Conservation (phyloP, 805 yeast species). For the Saturnispora kantuleensis region DNA sequence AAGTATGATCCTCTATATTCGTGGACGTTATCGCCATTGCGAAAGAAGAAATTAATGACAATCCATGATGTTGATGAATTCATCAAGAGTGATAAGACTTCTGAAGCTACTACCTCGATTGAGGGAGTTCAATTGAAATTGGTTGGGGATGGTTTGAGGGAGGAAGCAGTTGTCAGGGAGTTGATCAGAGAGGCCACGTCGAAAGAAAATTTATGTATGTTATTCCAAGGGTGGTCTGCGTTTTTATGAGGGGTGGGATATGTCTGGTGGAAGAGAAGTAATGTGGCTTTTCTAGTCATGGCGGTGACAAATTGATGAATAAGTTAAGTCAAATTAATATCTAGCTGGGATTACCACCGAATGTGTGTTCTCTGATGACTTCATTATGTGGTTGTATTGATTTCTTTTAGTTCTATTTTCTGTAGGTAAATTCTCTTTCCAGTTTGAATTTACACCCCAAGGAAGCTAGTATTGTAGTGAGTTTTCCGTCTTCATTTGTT, state of each 20-base stretch:
- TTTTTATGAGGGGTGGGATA: constrained; percentile 36
- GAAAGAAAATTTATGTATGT: constrained; percentile 53
- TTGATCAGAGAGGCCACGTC: constrained; percentile 69
- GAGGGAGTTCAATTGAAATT: constrained; percentile 63
- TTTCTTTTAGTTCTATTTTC: too few species aligned
- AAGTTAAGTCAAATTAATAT: too few species aligned
- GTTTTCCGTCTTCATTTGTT: too few species aligned
- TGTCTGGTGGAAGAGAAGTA: too few species aligned
- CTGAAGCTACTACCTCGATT: constrained; percentile 77
- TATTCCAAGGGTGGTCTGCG: constrained; percentile 83
- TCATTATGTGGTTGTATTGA: too few species aligned
- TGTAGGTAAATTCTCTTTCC: too few species aligned
- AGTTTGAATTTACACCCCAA: too few species aligned
- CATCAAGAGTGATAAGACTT: constrained; percentile 27
- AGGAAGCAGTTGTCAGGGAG: constrained; percentile 78
- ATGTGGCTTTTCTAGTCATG: too few species aligned
- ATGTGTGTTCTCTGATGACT: too few species aligned
- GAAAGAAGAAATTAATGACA: constrained; percentile 45
- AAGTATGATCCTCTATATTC: constrained; percentile 88
- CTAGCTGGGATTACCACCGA: too few species aligned
- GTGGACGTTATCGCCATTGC: constrained; percentile 79
- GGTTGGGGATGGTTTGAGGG: constrained; percentile 54
- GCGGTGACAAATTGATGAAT: too few species aligned
- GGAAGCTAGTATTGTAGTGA: too few species aligned
- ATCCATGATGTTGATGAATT: constrained; percentile 18